Conservation (phyloP, 345 rosid genomes). For the Corchorus capsularis region DNA sequence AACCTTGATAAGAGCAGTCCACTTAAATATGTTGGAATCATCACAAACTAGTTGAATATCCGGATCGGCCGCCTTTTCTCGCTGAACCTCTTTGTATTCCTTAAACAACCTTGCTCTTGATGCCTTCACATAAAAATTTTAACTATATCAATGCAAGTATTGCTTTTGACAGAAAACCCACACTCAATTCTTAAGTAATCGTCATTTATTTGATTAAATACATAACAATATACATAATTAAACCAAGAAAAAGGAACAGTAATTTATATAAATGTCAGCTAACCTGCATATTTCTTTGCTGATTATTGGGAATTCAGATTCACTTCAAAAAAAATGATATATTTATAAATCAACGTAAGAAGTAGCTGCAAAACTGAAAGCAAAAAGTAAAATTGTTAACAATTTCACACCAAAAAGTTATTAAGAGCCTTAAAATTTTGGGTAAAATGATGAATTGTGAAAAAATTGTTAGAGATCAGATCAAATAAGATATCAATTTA, state of each 20-base stretch:
- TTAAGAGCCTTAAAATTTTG: background rate
- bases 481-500: background rate
- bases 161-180: background rate
- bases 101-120: conserved; percentile 95
- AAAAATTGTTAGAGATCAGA: background rate
- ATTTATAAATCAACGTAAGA: conserved; percentile 4
- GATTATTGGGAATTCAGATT: background rate
- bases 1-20: conserved; percentile 99
- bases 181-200: background rate
- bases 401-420: background rate
- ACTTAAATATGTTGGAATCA: conserved; percentile 93
- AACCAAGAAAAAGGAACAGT: background rate
- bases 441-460: background rate
- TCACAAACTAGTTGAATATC: conserved; percentile 94
- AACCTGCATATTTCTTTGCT: conserved; percentile 19
- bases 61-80: conserved; percentile 92
- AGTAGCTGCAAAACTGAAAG: conserved; percentile 7
- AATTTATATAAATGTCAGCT: background rate
- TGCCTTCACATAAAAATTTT: conserved; percentile 43
- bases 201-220: background rate
- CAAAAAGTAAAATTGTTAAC: background rate
- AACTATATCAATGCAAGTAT: background rate
- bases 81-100: conserved; percentile 96
- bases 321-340: background rate
- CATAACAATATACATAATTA: background rate